These are phyloP conservation scores for Diaporthe amygdali DNA, from an alignment of 2,329 filamentous ascomycete species.

Conservation along the genomic window DNA sequence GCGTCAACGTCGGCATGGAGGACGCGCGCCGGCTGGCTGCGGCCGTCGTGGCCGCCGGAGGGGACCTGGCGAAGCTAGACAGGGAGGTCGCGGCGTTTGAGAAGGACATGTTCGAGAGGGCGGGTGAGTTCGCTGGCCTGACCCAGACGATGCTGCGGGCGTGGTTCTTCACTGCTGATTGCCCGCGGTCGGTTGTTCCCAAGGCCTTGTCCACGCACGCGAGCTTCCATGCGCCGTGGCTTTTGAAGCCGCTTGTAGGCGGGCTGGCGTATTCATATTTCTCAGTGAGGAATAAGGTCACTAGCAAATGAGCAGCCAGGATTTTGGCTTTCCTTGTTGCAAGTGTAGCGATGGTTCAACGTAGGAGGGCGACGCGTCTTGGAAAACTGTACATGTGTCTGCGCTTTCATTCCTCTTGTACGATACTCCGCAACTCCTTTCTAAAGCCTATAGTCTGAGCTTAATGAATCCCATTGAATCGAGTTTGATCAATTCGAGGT, in stretches of 20 bases:
- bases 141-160: constrained; percentile 41
- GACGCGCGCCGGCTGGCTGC: constrained; percentile 57
- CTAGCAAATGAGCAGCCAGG: background rate
- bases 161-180: constrained; percentile 53
- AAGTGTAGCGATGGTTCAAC: background rate
- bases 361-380: background rate
- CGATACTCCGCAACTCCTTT: background rate
- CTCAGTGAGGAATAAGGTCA: constrained; percentile 6
- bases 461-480: background rate
- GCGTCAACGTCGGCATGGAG: constrained; percentile 62
- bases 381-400: background rate
- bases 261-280: constrained; percentile 36
- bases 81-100: constrained; percentile 42
- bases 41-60: constrained; percentile 41
- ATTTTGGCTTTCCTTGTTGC: background rate
- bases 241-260: constrained; percentile 37
- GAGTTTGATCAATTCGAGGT: too few relatives aligned
- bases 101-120: constrained; percentile 43
- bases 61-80: constrained; percentile 35
- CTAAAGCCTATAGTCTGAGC: background rate
- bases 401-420: background rate
- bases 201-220: constrained; percentile 38
- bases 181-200: constrained; percentile 49
- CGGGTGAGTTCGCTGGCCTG: constrained; percentile 34
- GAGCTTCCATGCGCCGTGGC: constrained; percentile 35